A percentile compares a stretch with the other conserved stretches of the same genome.
These are phyloP conservation scores for Pseudopithomyces maydicus DNA, from an alignment of 2,329 filamentous ascomycete species.

Conservation along the genomic window DNA sequence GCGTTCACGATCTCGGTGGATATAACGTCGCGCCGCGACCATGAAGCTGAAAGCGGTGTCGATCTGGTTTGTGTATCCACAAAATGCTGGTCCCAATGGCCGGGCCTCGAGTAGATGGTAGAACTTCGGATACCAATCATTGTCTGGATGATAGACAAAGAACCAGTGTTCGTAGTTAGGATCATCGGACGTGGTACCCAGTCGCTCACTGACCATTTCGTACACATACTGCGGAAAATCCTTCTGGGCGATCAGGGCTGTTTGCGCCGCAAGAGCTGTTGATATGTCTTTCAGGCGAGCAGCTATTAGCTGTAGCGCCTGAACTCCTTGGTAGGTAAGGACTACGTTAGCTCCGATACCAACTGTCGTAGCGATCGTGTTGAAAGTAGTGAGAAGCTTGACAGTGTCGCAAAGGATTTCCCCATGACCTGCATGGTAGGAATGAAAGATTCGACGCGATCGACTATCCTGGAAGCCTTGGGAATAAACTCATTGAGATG, in stretches of 20 bases:
- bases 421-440: constrained; percentile 10
- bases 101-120: constrained; percentile 44
- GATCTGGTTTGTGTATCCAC: constrained; percentile 50
- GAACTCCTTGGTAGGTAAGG: constrained; percentile 8
- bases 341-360: constrained; percentile 10
- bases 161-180: constrained; percentile 41
- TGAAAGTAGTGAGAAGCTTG: constrained; percentile 6
- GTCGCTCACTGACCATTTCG: constrained; percentile 8
- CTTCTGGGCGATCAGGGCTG: constrained; percentile 7
- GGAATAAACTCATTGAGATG: constrained; percentile 10
- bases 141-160: constrained; percentile 51
- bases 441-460: constrained; percentile 9
- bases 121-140: constrained; percentile 50
- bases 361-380: constrained; percentile 4
- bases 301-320: constrained; percentile 8
- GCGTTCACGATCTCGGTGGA: constrained; percentile 20
- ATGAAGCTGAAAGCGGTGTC: constrained; percentile 50
- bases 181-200: constrained; percentile 6
- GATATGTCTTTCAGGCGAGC: constrained; percentile 4
- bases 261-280: constrained; percentile 6
- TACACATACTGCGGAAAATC: constrained; percentile 13
- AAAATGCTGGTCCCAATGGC: constrained; percentile 43
- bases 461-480: constrained; percentile 4
- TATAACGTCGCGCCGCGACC: constrained; percentile 27
- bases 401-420: constrained; percentile 6